phyloP scores from a whole-genome alignment of 768 basidiomycete genomes.

The Podaxis sp. region DNA sequence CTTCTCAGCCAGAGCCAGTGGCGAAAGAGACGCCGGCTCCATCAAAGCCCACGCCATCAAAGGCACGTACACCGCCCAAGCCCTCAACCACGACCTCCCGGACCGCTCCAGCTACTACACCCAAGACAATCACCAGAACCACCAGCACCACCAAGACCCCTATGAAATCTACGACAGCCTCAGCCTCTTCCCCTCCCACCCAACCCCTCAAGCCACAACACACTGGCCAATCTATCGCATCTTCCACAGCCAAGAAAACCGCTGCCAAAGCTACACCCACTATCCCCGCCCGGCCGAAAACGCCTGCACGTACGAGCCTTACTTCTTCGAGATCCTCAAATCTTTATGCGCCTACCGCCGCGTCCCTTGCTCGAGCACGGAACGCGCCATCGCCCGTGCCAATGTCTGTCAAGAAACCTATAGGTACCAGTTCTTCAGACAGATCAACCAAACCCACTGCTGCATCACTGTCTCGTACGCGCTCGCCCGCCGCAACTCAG shows the following conservation, averaged over 20 bases:
- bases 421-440: slow-evolving; percentile 56
- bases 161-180: slow-evolving; percentile 24
- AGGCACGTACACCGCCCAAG: slow-evolving; percentile 18
- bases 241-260: slow-evolving; percentile 23
- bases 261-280: slow-evolving; percentile 22
- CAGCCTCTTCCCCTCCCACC: slow-evolving; percentile 22
- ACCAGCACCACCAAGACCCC: slow-evolving; percentile 22
- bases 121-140: slow-evolving; percentile 21
- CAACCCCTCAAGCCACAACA: slow-evolving; percentile 35
- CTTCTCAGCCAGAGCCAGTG: slow-evolving; percentile 19
- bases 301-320: slow-evolving; percentile 40
- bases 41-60: slow-evolving; percentile 15
- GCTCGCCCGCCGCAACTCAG: slow-evolving; percentile 23
- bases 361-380: slow-evolving; percentile 72
- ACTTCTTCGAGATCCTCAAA: slow-evolving; percentile 47
- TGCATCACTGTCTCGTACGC: slow-evolving; percentile 64
- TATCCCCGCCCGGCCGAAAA: slow-evolving; percentile 48
- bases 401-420: slow-evolving; percentile 53
- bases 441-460: slow-evolving; percentile 83
- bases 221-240: slow-evolving; percentile 31
- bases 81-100: slow-evolving; percentile 21
- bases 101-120: slow-evolving; percentile 23
- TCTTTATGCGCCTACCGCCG: slow-evolving; percentile 80
- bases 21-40: slow-evolving; percentile 1
- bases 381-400: slow-evolving; percentile 47